Evolutionary conservation across 2,329 filamentous ascomycete species (phyloP).

Genomic region (Elsinoe ampelina): DNA sequence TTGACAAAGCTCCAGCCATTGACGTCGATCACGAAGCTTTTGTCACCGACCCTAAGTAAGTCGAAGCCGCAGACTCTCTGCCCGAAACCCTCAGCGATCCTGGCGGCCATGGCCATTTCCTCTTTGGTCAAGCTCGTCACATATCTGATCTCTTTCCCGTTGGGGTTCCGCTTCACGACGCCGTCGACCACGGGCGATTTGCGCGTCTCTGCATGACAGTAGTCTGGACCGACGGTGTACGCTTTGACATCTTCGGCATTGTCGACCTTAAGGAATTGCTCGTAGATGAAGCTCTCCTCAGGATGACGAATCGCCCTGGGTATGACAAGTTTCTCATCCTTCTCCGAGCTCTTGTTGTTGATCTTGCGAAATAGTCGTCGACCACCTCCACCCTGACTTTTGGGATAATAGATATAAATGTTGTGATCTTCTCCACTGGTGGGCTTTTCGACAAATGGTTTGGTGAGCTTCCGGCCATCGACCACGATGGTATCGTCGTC

Average conservation of each 20-base stretch:
- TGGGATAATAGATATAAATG: constrained; percentile 94
- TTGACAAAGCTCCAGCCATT: constrained; percentile 99
- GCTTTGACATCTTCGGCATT: constrained; percentile 98
- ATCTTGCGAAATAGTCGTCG: constrained; percentile 92
- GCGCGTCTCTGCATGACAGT: constrained; percentile 92
- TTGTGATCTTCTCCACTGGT: constrained; percentile 99
- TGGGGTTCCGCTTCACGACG: constrained; percentile 87
- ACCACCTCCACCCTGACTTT: constrained; percentile 76
- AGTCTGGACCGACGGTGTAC: constrained; percentile 87
- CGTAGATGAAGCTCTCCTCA: constrained; percentile 82
- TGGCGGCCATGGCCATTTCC: constrained; percentile 77
- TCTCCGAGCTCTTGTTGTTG: constrained; percentile 98
- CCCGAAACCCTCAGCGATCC: constrained; percentile 84
- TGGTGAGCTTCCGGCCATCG: constrained; percentile 70
- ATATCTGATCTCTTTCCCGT: constrained; percentile 94
- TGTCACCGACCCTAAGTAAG: constrained; percentile 73
- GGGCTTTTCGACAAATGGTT: constrained; percentile 97
- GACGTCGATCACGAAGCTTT: constrained; percentile 96
- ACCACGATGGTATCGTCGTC: constrained; percentile 81
- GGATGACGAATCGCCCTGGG: constrained; percentile 77
- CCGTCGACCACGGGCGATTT: constrained; percentile 97
- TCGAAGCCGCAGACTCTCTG: constrained; percentile 96
- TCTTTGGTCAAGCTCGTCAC: constrained; percentile 74
- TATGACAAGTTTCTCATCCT: constrained; percentile 63
- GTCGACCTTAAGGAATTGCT: constrained; percentile 92